Evolutionary conservation across 192 early-diverging fungal genomes (phyloP).

Genomic region (Coemansia asiatica): DNA sequence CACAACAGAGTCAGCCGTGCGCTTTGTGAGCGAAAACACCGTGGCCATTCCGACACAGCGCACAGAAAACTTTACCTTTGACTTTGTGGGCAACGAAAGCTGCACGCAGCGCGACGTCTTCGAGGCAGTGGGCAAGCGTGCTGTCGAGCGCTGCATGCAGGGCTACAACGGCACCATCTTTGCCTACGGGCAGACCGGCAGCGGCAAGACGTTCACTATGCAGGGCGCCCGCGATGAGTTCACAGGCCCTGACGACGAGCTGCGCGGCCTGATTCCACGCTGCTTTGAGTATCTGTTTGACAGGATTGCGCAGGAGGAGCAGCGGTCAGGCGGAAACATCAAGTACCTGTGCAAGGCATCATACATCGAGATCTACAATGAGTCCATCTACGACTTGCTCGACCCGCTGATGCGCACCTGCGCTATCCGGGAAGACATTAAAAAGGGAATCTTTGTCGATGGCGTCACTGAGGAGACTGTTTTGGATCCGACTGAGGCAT

Average conservation of each 20-base stretch:
- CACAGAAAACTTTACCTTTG: constrained; percentile 65
- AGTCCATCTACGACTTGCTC: constrained; percentile 84
- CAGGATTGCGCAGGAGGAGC: constrained; percentile 57
- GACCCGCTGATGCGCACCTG: constrained; percentile 62
- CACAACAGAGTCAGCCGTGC: constrained; percentile 45
- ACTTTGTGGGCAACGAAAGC: constrained; percentile 61
- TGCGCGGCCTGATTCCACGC: constrained; percentile 65
- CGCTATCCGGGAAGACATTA: constrained; percentile 66
- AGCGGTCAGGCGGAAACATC: constrained; percentile 50
- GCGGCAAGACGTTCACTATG: constrained; percentile 77
- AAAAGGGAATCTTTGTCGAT: constrained; percentile 67
- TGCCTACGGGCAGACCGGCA: constrained; percentile 74
- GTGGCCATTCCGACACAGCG: constrained; percentile 57
- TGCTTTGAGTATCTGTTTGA: constrained; percentile 65
- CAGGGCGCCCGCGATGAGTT: constrained; percentile 81
- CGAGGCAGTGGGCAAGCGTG: constrained; percentile 58
- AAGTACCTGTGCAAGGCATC: constrained; percentile 82
- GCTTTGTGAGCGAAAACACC: constrained; percentile 43
- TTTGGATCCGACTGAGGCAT: constrained; percentile 61
- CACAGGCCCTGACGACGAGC: constrained; percentile 63
- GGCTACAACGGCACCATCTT: constrained; percentile 77
- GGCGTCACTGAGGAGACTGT: constrained; percentile 66
- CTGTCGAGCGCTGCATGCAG: constrained; percentile 67
- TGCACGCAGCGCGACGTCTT: constrained; percentile 57
- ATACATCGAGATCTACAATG: constrained; percentile 95